Evolutionary conservation across 805 yeast species (phyloP).

Genomic region (Teunomyces cretensis): DNA sequence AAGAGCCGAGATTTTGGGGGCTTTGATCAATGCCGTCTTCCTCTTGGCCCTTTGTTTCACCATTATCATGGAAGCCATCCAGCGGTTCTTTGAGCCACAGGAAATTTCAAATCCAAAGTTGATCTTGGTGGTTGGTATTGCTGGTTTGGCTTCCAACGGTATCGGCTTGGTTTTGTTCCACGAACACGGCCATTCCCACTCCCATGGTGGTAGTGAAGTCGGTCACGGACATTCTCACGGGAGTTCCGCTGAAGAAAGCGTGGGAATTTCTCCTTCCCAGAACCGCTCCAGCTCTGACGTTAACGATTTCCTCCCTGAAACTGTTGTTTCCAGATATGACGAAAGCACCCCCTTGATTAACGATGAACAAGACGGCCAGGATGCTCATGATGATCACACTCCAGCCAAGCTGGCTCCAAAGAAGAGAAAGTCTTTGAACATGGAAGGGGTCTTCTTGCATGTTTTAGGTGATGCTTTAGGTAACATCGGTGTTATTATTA

Average conservation of each 20-base stretch:
- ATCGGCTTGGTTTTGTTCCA: constrained; percentile 86
- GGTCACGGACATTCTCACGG: constrained; percentile 40
- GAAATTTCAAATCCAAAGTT: constrained; percentile 79
- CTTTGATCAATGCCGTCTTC: constrained; percentile 90
- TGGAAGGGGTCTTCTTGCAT: constrained; percentile 96
- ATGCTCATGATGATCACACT: constrained; percentile 11
- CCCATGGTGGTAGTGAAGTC: constrained; percentile 45
- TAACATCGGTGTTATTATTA: constrained; percentile 84
- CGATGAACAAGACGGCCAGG: constrained; percentile 17
- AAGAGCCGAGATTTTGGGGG: constrained; percentile 95
- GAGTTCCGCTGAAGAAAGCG: constrained; percentile 9
- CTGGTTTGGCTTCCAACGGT: constrained; percentile 80
- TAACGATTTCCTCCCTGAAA: constrained; percentile 45
- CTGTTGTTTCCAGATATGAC: constrained; percentile 41
- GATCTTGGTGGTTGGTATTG: constrained; percentile 75
- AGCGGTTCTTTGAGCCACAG: constrained; percentile 80
- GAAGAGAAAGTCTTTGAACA: constrained; percentile 71
- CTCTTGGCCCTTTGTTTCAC: constrained; percentile 89
- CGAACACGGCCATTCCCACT: constrained; percentile 54
- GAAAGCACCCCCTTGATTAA: constrained; percentile 38
- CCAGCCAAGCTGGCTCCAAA: constrained; percentile 8
- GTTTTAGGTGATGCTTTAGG: constrained; percentile 97
- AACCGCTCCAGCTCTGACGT: constrained; percentile 27
- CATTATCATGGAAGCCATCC: constrained; percentile 88
- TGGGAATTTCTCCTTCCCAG: constrained; percentile 12